A percentile compares a stretch with the other conserved stretches of the same genome.
Evolutionary conservation across 306 rosid species (phyloP).

Genomic region (Quillaja saponaria): DNA sequence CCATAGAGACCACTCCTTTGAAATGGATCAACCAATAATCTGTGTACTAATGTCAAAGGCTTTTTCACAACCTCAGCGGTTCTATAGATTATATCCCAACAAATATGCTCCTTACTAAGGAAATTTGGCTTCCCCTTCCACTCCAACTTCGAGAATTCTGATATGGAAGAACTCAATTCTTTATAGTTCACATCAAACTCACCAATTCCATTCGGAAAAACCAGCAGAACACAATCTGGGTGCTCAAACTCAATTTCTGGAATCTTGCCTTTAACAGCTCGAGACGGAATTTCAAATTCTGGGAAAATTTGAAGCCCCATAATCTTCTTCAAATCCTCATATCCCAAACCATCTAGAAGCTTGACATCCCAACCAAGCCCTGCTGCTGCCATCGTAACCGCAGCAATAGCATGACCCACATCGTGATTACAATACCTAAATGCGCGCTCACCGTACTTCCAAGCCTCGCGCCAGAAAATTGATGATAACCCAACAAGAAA

Average conservation of each 20-base stretch:
- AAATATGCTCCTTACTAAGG: constrained; percentile 84
- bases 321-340: constrained; percentile 68
- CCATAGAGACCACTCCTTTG: constrained; percentile 55
- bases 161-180: constrained; percentile 54
- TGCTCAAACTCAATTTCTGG: constrained; percentile 88
- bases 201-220: constrained; percentile 55
- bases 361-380: constrained; percentile 88
- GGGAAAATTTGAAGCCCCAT: constrained; percentile 70
- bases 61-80: constrained; percentile 77
- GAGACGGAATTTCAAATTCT: constrained; percentile 56
- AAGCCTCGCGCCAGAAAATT: constrained; percentile 93
- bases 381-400: constrained; percentile 86
- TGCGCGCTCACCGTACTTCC: constrained; percentile 96
- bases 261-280: constrained; percentile 68
- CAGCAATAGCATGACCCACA: constrained; percentile 85
- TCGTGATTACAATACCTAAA: constrained; percentile 93
- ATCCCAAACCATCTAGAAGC: constrained; percentile 72
- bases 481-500: constrained; percentile 80
- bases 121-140: constrained; percentile 82
- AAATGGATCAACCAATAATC: constrained; percentile 53
- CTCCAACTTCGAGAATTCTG: constrained; percentile 52
- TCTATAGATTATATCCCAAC: constrained; percentile 84
- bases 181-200: constrained; percentile 60
- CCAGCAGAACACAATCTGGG: constrained; percentile 81
- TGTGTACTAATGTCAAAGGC: constrained; percentile 40